Conservation (phyloP, 2,329 filamentous ascomycete genomes). For the Cytospora piceae region DNA sequence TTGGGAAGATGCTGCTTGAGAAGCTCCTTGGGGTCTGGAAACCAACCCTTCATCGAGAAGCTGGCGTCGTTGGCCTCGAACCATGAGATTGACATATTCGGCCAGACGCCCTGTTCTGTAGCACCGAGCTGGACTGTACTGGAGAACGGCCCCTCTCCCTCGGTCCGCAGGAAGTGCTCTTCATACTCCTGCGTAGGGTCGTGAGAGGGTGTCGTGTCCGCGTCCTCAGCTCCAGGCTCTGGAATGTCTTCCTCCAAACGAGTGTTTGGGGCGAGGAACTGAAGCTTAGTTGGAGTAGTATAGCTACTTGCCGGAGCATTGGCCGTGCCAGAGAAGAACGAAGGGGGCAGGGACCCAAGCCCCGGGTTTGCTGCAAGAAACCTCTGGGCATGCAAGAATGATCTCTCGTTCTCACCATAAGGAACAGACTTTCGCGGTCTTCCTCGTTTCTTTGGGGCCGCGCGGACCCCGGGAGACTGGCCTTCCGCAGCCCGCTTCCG, state of each 20-base stretch:
- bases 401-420: slow-evolving; percentile 10
- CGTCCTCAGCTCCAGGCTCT: slow-evolving; percentile 26
- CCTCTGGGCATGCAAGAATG: slow-evolving; percentile 19
- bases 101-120: slow-evolving; percentile 23
- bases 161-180: neutral
- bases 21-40: slow-evolving; percentile 46
- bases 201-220: slow-evolving; percentile 19
- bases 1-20: slow-evolving; percentile 40
- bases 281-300: slow-evolving; percentile 33
- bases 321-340: slow-evolving; percentile 32
- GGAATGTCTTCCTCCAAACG: slow-evolving; percentile 38
- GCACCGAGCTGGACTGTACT: slow-evolving; percentile 15
- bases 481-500: slow-evolving; percentile 19
- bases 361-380: slow-evolving; percentile 23
- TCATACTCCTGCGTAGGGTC: slow-evolving; percentile 12
- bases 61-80: slow-evolving; percentile 45
- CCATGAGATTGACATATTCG: slow-evolving; percentile 31
- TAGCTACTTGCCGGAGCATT: slow-evolving; percentile 12
- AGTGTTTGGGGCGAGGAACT: slow-evolving; percentile 49
- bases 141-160: slow-evolving; percentile 3
- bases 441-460: slow-evolving; percentile 21
- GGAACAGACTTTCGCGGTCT: slow-evolving; percentile 4
- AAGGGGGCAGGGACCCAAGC: slow-evolving; percentile 35
- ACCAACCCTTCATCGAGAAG: slow-evolving; percentile 49
- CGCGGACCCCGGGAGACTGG: neutral